Evolutionary conservation across 768 basidiomycete genomes (phyloP).

Genomic region (Leccinellum rugosiceps): DNA sequence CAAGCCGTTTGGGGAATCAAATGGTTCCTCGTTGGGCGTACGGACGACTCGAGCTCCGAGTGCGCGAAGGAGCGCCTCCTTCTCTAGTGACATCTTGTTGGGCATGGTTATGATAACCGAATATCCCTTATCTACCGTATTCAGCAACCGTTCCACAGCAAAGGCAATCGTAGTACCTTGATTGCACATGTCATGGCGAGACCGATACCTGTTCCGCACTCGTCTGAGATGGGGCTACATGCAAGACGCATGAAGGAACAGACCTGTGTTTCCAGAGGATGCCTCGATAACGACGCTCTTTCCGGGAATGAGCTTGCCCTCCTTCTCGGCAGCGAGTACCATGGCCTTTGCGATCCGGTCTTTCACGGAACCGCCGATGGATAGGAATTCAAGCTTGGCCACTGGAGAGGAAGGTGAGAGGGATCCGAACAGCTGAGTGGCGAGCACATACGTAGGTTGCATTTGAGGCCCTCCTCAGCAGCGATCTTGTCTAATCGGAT

Average conservation of each 20-base stretch:
- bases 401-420: constrained; percentile 42
- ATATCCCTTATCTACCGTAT: constrained; percentile 89
- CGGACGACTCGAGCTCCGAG: constrained; percentile 94
- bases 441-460: constrained; percentile 75
- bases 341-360: constrained; percentile 96
- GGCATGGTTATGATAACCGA: constrained; percentile 87
- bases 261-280: constrained; percentile 94
- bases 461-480: constrained; percentile 68
- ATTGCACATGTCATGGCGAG: constrained; percentile 91
- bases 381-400: constrained; percentile 87
- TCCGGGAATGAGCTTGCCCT: constrained; percentile 82
- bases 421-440: not conserved
- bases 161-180: constrained; percentile 55
- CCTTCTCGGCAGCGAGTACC: constrained; percentile 90
- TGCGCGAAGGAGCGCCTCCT: constrained; percentile 87
- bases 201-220: constrained; percentile 66
- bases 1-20: constrained; percentile 86
- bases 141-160: constrained; percentile 46
- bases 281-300: constrained; percentile 94
- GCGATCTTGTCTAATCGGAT: constrained; percentile 83
- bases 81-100: constrained; percentile 95
- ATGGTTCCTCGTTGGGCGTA: constrained; percentile 86
- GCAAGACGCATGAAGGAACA: constrained; percentile 15
- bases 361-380: constrained; percentile 92
- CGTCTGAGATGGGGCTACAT: not conserved